A percentile compares a stretch with the other conserved stretches of the same genome.
phyloP scores from a whole-genome alignment of 2,329 filamentous ascomycete species.

The Xylariaceae sp. region DNA sequence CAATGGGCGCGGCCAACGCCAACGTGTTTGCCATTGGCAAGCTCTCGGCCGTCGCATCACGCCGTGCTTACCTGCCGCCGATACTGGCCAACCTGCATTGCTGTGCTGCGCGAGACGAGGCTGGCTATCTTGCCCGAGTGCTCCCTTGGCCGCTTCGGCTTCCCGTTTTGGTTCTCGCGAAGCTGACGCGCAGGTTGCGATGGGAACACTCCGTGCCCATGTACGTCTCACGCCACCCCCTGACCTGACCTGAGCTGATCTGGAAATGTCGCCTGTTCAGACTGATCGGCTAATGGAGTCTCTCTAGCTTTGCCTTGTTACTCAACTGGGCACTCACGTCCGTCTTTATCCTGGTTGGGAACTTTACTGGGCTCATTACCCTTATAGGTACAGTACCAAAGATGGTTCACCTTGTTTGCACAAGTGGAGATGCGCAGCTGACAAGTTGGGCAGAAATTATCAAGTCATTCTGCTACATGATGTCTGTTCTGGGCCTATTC shows the following conservation, averaged over 20 bases:
- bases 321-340: constrained; percentile 22
- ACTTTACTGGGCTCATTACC: constrained; percentile 25
- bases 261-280: not conserved
- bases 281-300: too few relatives aligned
- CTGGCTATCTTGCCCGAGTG: constrained; percentile 20
- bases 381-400: constrained; percentile 26
- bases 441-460: constrained; percentile 25
- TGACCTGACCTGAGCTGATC: not conserved
- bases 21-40: constrained; percentile 40
- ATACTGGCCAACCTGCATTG: constrained; percentile 26
- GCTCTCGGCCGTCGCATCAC: constrained; percentile 34
- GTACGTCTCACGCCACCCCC: constrained; percentile 17
- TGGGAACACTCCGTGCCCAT: constrained; percentile 18
- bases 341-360: constrained; percentile 23
- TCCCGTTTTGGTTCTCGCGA: constrained; percentile 19
- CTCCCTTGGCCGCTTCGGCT: constrained; percentile 17
- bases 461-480: constrained; percentile 25
- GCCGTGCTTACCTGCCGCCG: constrained; percentile 26
- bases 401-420: too few relatives aligned
- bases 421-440: too few relatives aligned
- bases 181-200: constrained; percentile 21
- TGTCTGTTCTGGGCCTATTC: constrained; percentile 24
- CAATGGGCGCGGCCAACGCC: constrained; percentile 37
- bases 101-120: constrained; percentile 25
- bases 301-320: constrained; percentile 20